These are phyloP conservation scores for Letharia lupina DNA, from an alignment of 495 filamentous ascomycete species.

Conservation along the genomic window DNA sequence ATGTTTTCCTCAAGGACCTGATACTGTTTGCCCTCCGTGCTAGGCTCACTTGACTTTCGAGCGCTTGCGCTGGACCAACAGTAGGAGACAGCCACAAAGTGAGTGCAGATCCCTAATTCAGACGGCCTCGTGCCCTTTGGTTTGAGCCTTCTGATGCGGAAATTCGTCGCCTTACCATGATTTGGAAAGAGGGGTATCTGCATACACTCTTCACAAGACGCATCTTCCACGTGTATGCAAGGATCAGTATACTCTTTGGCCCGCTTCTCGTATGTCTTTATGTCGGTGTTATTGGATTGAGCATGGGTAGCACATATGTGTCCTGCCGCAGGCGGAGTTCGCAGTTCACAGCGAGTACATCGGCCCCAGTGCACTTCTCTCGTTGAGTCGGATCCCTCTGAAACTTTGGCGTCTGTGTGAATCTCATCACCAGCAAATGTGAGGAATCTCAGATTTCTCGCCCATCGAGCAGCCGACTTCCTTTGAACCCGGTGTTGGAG, in stretches of 20 bases:
- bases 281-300: not conserved
- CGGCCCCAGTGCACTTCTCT: not conserved
- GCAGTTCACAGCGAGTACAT: not conserved
- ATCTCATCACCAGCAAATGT: not conserved
- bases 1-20: not conserved
- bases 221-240: not conserved
- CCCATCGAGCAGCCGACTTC: not conserved
- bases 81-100: not conserved
- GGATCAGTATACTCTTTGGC: not conserved
- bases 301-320: not conserved
- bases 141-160: not conserved
- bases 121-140: not conserved
- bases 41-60: not conserved
- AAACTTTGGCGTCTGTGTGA: not conserved
- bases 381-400: not conserved
- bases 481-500: not conserved
- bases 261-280: not conserved
- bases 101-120: not conserved
- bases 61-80: not conserved
- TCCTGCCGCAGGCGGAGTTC: not conserved
- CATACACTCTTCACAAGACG: not conserved
- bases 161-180: not conserved
- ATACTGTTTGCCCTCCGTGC: not conserved
- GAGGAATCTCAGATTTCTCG: not conserved
- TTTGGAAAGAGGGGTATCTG: not conserved